Conservation (phyloP, 2,329 filamentous ascomycete genomes). For the Colletotrichum orbiculare region DNA sequence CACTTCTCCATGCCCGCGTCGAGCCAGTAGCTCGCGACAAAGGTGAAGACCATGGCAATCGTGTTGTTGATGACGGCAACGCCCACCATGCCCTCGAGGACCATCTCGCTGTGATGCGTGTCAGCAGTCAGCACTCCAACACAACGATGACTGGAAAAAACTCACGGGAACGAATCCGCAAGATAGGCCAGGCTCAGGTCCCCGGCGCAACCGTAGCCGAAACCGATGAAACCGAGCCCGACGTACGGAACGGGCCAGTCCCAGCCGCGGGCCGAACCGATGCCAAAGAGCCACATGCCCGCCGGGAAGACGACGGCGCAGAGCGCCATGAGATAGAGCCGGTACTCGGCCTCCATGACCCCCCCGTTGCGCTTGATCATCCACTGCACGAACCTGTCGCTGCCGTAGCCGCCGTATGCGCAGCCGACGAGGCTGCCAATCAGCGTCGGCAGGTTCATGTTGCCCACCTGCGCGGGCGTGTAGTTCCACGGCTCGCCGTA, state of each 20-base stretch:
- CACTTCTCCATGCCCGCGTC: constrained; percentile 56
- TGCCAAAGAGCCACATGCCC: constrained; percentile 64
- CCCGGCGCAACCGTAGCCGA: constrained; percentile 68
- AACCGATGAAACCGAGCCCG: constrained; percentile 67
- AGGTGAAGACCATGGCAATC: constrained; percentile 65
- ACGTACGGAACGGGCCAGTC: constrained; percentile 65
- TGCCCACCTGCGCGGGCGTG: constrained; percentile 61
- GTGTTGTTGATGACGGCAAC: constrained; percentile 68
- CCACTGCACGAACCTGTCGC: constrained; percentile 66
- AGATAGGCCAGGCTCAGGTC: constrained; percentile 66
- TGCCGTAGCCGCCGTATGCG: constrained; percentile 67
- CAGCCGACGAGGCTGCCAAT: constrained; percentile 67
- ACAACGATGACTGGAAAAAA: fast-evolving
- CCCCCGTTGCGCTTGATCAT: constrained; percentile 64
- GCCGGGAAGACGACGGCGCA: constrained; percentile 61
- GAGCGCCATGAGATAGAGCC: constrained; percentile 62
- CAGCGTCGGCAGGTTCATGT: constrained; percentile 68
- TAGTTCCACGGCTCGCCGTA: constrained; percentile 66
- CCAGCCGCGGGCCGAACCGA: constrained; percentile 62
- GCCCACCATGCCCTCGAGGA: constrained; percentile 68
- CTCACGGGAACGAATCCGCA: constrained; percentile 62
- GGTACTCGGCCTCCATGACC: constrained; percentile 65
- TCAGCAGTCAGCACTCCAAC: neutral
- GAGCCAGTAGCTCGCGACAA: constrained; percentile 61
- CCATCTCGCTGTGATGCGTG: constrained; percentile 52